A percentile compares a stretch with the other conserved stretches of the same genome.
Evolutionary conservation across 1,284 basidiomycete genomes (phyloP).

Genomic region (Gymnopus androsaceus): DNA sequence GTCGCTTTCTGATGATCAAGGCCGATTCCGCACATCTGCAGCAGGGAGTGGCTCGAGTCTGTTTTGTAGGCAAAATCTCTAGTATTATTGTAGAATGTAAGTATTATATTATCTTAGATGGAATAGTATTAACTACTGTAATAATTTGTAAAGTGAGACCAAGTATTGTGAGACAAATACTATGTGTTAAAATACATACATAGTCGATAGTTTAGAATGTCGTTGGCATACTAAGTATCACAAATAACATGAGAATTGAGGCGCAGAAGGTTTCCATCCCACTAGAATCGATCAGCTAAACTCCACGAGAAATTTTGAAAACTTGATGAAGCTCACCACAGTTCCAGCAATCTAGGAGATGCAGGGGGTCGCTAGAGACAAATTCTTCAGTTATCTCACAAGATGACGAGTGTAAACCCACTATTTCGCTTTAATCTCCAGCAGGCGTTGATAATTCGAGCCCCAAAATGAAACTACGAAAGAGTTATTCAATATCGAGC

Average conservation of each 20-base stretch:
- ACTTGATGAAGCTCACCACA: conserved; percentile 26
- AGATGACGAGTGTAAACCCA: not conserved
- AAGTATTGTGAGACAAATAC: too few relatives aligned
- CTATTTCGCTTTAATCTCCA: conserved; percentile 27
- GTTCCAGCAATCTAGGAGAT: conserved; percentile 27
- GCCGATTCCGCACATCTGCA: too few relatives aligned
- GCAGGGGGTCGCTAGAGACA: conserved; percentile 15
- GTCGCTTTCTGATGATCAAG: too few relatives aligned
- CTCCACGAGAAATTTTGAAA: not conserved
- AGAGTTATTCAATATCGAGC: not conserved
- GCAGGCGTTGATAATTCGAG: conserved; percentile 23
- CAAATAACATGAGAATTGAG: conserved; percentile 19
- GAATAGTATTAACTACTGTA: too few relatives aligned
- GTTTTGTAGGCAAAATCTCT: too few relatives aligned
- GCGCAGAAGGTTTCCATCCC: conserved; percentile 16
- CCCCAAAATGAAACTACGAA: conserved; percentile 26
- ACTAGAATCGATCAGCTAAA: conserved; percentile 8
- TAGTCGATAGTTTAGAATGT: too few relatives aligned
- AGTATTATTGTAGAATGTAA: too few relatives aligned
- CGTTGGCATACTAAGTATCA: not conserved
- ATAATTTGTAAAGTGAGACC: too few relatives aligned
- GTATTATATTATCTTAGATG: too few relatives aligned
- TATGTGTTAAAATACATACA: too few relatives aligned
- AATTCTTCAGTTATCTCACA: not conserved
- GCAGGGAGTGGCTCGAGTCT: too few relatives aligned